Base-by-base conservation (phyloP, 176 grass and related monocot genomes). In the Eleusine coracana region DNA sequence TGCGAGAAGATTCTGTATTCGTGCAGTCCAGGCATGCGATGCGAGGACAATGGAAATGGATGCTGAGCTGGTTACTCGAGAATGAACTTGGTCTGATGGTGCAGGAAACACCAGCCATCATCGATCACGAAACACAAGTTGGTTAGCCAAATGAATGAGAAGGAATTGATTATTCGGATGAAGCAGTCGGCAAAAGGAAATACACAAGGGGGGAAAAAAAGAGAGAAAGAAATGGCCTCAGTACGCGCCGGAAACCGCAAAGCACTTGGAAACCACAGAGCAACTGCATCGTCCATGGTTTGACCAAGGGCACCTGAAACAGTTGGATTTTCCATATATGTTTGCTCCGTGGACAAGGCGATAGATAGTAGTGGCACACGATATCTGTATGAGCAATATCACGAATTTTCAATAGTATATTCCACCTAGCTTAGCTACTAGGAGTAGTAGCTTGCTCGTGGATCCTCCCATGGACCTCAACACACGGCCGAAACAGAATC, bases 291-390 rank as follows among this genome's bases (percentile, higher is more conserved):
- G 52, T 40, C 38, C 75, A 51, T 15, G 20, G 70, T 80, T 76
- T 77, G 82, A 89, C 87, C 9, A 59, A 76, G 87, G 37, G 37
- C 82, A 85, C 77, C 77, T 77, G 87, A 81, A 66, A 66, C 44
- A 77, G 28, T 44, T 15, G 69, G 62, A 41, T 39, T 70, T 70
- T 61, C 51, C 69, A 54, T 23, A 40, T 1, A 46, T 20, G 29
- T 54, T 29, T 39, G 37, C 41, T 48, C 44, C 27, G 8, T 18
- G 28, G 58, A 31, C 27, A n/a, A 7, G 14, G 10, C 28, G 44
- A 46, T 7, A 6, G 40, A 42, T 7, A 72, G 13, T 34, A 37
- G 77, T 81, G 78, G 71, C 78, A 38, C 50, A 48, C 82, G 23
- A 23, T n/a, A 54, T 60, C 13, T 56, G 54, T 55, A n/a, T 52